These are phyloP conservation scores for Ajuga chamaepitys DNA, from an alignment of 257 asterid genomes.

Conservation along the genomic window DNA sequence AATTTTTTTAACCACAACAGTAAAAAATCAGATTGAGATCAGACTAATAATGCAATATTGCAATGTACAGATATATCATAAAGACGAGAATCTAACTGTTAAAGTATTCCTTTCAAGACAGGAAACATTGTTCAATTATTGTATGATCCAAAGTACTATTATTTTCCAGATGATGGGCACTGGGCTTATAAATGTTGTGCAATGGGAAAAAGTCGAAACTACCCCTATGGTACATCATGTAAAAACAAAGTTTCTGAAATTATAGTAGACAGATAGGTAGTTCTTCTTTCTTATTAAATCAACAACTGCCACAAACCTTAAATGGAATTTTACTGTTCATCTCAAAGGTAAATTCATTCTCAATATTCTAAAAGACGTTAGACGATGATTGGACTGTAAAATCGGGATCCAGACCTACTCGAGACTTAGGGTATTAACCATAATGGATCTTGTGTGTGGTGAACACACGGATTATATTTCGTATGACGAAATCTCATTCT, in stretches of 20 bases:
- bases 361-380: no score
- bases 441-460: no score
- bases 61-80: neutral
- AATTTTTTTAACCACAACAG: neutral
- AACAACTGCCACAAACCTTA: neutral
- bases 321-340: neutral
- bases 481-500: no score
- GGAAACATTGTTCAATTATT: slow-evolving; percentile 30
- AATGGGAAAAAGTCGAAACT: slow-evolving; percentile 8
- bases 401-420: no score
- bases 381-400: neutral
- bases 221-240: slow-evolving; percentile 6
- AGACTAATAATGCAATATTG: neutral
- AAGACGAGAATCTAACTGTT: slow-evolving; percentile 18
- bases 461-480: no score
- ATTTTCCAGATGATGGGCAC: slow-evolving; percentile 22
- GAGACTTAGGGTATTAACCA: no score
- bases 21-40: neutral
- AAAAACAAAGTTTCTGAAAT: neutral
- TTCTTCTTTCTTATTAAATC: neutral
- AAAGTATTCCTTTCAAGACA: slow-evolving; percentile 10
- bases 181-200: neutral
- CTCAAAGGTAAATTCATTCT: neutral
- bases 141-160: slow-evolving; percentile 9
- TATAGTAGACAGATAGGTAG: neutral